phyloP scores from a whole-genome alignment of 805 yeast genomes.

The Middelhovenomyces tepae region DNA sequence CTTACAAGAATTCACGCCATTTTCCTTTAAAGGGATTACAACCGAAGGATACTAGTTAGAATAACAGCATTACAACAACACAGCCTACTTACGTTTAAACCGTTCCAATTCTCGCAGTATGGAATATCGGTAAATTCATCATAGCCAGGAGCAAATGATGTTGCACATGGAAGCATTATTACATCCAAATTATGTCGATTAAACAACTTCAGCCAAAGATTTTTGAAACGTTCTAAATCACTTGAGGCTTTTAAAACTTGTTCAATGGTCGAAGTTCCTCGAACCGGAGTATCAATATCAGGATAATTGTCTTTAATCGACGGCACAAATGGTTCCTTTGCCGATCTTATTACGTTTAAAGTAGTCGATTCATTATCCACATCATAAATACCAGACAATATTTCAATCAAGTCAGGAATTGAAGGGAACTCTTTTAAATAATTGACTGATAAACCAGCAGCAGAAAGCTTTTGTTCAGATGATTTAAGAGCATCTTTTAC shows the following conservation, averaged over 20 bases:
- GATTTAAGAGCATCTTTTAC: slow-evolving; percentile 1
- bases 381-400: slow-evolving; percentile 1
- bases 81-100: too few relatives aligned
- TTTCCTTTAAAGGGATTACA: too few relatives aligned
- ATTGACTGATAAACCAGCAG: too few relatives aligned
- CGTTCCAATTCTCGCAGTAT: slow-evolving; percentile 8
- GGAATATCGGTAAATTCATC: slow-evolving; percentile 1
- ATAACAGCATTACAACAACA: too few relatives aligned
- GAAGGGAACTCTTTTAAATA: too few relatives aligned
- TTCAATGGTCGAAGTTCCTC: not conserved
- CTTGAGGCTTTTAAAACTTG: slow-evolving; percentile 1
- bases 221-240: not conserved
- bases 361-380: slow-evolving; percentile 1
- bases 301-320: slow-evolving; percentile 1
- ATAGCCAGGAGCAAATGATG: slow-evolving; percentile 1
- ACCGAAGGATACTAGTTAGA: too few relatives aligned
- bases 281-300: not conserved
- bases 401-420: slow-evolving; percentile 1
- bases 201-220: not conserved
- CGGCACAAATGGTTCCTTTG: slow-evolving; percentile 2
- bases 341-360: not conserved
- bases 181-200: slow-evolving; percentile 2
- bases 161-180: slow-evolving; percentile 2
- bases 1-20: too few relatives aligned
- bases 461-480: too few relatives aligned